phyloP scores from a whole-genome alignment of 257 asterid genomes.

The Nicotiana sylvestris region DNA sequence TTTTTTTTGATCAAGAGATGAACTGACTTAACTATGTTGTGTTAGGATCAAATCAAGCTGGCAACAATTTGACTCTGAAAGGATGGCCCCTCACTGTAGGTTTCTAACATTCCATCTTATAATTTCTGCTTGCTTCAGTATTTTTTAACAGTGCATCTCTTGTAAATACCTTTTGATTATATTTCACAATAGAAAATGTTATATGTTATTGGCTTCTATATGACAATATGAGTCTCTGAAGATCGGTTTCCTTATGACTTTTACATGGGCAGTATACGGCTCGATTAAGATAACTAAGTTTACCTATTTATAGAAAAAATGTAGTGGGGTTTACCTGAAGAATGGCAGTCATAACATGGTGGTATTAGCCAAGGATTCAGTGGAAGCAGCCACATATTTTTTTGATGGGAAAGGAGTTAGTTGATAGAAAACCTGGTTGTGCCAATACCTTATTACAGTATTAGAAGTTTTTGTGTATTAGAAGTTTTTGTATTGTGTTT shows the following conservation, averaged over 20 bases:
- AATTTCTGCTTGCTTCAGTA: background rate
- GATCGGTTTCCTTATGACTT: background rate
- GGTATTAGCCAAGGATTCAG: background rate
- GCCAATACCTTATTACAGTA: background rate
- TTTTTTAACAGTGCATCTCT: background rate
- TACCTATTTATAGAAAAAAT: background rate
- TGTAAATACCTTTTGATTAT: background rate
- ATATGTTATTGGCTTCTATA: background rate
- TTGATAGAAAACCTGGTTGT: background rate
- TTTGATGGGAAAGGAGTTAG: background rate
- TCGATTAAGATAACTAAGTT: background rate
- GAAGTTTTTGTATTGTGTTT: background rate
- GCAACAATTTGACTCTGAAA: slow-evolving; percentile 90
- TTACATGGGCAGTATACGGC: background rate
- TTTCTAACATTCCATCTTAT: slow-evolving; percentile 1
- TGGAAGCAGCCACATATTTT: background rate
- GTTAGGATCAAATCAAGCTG: slow-evolving; percentile 90
- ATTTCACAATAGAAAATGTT: background rate
- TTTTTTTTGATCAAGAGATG: too few relatives aligned
- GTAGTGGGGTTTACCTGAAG: background rate
- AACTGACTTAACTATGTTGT: slow-evolving; percentile 23
- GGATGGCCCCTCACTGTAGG: slow-evolving; percentile 99
- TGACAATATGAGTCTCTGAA: background rate
- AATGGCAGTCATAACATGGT: background rate
- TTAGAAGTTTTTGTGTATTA: background rate